Conservation (phyloP, 495 filamentous ascomycete genomes). For the Neurospora hispaniola region DNA sequence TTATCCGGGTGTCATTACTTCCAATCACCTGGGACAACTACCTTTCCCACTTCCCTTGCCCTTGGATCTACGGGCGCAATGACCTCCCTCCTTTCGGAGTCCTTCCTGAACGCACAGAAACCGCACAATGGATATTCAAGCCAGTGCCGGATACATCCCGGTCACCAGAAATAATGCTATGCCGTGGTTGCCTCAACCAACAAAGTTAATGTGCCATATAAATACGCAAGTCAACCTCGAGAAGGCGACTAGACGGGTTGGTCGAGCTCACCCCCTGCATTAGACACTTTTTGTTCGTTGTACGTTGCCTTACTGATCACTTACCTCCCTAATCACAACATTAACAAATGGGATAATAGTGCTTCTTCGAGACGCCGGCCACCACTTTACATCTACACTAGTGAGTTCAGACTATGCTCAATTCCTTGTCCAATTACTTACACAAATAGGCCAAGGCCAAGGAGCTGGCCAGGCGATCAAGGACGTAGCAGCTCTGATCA, state of each 20-base stretch:
- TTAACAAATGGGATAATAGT: slow-evolving; percentile 30
- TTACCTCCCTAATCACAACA: background rate
- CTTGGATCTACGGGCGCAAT: no score
- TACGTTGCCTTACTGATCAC: background rate
- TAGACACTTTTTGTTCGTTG: background rate
- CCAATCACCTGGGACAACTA: no score
- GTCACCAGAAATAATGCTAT: no score
- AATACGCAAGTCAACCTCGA: background rate
- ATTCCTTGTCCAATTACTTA: background rate
- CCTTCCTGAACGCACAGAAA: no score
- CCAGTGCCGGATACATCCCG: no score
- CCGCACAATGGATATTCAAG: no score
- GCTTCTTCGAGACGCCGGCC: slow-evolving; percentile 51
- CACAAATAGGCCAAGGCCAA: slow-evolving; percentile 37
- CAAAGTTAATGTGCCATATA: no score
- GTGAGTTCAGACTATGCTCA: slow-evolving; percentile 3
- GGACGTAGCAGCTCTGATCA: slow-evolving; percentile 46
- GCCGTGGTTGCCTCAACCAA: no score
- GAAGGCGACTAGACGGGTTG: background rate
- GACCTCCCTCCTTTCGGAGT: no score
- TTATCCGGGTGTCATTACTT: no score
- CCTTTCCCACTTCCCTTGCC: no score
- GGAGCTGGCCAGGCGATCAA: slow-evolving; percentile 49
- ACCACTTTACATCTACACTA: slow-evolving; percentile 50
- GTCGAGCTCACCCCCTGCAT: background rate